Base-by-base conservation (phyloP, 2,329 filamentous ascomycete species). In the Penicillium corylophilum region DNA sequence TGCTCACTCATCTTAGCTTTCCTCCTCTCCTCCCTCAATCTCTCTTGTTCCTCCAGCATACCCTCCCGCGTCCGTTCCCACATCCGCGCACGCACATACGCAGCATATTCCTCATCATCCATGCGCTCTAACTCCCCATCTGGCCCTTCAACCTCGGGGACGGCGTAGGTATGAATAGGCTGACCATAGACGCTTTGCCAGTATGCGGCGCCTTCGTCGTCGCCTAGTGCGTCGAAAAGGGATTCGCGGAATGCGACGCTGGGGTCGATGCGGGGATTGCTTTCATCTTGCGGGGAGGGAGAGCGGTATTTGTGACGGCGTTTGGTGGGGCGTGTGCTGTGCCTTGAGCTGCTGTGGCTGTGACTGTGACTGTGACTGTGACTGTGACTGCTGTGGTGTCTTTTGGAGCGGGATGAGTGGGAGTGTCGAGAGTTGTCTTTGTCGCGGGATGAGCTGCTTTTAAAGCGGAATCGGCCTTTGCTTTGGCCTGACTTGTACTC, bases 101-200 rank as follows among this genome's bases (percentile, higher is more conserved):
- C 79, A 0, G 90, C 88, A 69, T 97, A 99, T 70, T 96, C 89
- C 24, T 97, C 92, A 62, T 97, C 94, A 8, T 80, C 85, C 93
- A 97, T 97, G 57, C 80, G 81, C 71, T 96, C 90, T 12, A 96
- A 77, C 52, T 80, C 77, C 15, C 82, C 82, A 61, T 74, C 58
- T 74, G 46, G 64, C 81, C 81, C 66, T 77, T 64, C 57, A 71
- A 66, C 65, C 39, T 74, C 71, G 0, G 79, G 77, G 23, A 81
- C 78, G 0, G 82, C 69, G 68, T 95, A 96, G 6, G 84, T 82
- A 71, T 96, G 91, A 44, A 97, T 88, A 0, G 94, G 93, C 69
- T 97, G 93, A 1, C 91, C 92, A 72, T 97, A 99, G n/a, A 99
- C 89, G 15, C 84, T 84, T 70, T 96, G 88, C 94, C 94, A 99